phyloP scores from a whole-genome alignment of 371 early-diverging fungal species.

The Mucor indicus region DNA sequence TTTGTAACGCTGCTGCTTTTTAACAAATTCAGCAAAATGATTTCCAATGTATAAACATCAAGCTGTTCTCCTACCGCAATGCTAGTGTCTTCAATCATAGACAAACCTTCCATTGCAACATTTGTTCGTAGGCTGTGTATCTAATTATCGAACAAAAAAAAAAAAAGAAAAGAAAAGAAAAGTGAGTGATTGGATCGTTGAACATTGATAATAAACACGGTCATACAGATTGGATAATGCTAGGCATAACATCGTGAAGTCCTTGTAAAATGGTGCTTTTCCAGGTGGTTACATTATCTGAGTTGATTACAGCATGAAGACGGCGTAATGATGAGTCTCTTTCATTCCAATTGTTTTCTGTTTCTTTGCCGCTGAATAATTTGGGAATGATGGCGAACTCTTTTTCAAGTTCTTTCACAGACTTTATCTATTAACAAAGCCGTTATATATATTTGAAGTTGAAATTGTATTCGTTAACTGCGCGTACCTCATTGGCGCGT shows the following conservation, averaged over 20 bases:
- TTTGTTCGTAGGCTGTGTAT: conserved; percentile 33
- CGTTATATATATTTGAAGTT: too few species aligned
- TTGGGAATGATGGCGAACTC: conserved; percentile 4
- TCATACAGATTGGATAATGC: conserved; percentile 13
- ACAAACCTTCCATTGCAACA: conserved; percentile 22
- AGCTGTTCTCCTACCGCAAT: conserved; percentile 14
- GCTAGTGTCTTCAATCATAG: conserved; percentile 21
- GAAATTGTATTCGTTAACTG: too few species aligned
- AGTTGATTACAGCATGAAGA: background rate
- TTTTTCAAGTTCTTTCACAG: conserved; percentile 12
- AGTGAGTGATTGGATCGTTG: background rate
- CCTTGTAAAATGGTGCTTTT: conserved; percentile 1
- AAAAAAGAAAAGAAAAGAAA: too few species aligned
- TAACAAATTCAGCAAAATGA: conserved; percentile 20
- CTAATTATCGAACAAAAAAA: too few species aligned
- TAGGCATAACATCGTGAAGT: conserved; percentile 3
- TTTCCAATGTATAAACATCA: conserved; percentile 23
- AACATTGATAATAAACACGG: background rate
- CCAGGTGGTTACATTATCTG: background rate
- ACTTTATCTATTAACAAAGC: conserved; percentile 10
- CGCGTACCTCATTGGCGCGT: too few species aligned
- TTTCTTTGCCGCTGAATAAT: conserved; percentile 16
- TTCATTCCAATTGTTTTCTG: conserved; percentile 16
- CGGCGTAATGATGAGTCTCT: conserved; percentile 4
- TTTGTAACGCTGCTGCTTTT: conserved; percentile 27